Evolutionary conservation across 225 moss, liverwort and hornwort genomes (phyloP), one percentile per base, ranked within the genome.

Genomic region (Pseudisothecium myosuroides): DNA sequence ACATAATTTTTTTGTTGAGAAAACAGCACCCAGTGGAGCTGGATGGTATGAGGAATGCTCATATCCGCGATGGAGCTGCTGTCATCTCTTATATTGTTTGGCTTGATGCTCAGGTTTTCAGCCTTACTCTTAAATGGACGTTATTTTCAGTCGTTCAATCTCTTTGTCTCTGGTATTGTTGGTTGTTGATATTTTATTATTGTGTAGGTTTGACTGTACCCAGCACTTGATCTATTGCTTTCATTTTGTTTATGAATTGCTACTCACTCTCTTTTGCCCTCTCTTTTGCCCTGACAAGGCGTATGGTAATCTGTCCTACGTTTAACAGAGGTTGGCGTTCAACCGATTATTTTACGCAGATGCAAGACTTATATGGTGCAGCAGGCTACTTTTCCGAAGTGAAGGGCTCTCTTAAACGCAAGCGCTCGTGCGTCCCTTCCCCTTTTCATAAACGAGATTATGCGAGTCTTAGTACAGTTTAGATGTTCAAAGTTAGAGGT

Each of bases 361-460:
- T 96, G 95, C 95, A 96, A 89, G 96, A 96, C 82, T 89, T 96
- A 66, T 96, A 96, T 91, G 96, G 96, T 85, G 96, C 96, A 65
- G 95, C 94, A 34, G 96, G 96, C 83, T 96, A 93, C 83, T 96
- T 95, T 89, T 95, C 96, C 88, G 96, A 96, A 92, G 94, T 92
- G 60, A 96, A 95, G 90, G 96, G 94, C 82, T 94, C 96, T 64
- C 94, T 94, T 32, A 96, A 96, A 80, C 95, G 96, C 89, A 96
- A 96, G 93, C 95, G 96, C 88, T 88, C 90, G 96, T 96, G 58
- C 82, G 96, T 94, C 29, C 75, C 87, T 92, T 82, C 81, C 78
- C 84, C 81, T 79, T 87, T 80, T 76, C n/a, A n/a, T 73, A 54
- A 69, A 61, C 36, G 66, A 84, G 45, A 75, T 66, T 54, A 47